A percentile compares a stretch with the other conserved stretches of the same genome.
phyloP scores from a whole-genome alignment of 2,329 filamentous ascomycete species.

The Pleomassaria siparia region DNA sequence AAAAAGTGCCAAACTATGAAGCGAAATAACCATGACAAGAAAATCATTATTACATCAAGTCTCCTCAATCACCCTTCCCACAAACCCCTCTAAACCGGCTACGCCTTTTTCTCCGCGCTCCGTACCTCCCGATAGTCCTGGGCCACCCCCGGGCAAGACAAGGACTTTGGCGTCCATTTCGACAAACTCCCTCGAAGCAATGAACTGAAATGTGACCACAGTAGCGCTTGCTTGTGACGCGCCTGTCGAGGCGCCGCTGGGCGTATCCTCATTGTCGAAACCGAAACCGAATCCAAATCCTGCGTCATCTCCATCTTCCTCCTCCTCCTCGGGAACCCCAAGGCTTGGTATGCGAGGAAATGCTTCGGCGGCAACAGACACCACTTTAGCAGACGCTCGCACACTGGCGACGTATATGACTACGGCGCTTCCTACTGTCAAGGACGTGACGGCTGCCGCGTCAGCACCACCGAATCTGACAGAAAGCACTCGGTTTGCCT shows the following conservation, averaged over 20 bases:
- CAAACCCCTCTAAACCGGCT: constrained; percentile 69
- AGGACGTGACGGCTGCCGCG: constrained; percentile 59
- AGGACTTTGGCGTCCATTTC: constrained; percentile 70
- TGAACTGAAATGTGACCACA: constrained; percentile 67
- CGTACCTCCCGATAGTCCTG: constrained; percentile 59
- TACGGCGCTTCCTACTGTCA: constrained; percentile 69
- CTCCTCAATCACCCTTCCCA: constrained; percentile 59
- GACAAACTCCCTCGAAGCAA: constrained; percentile 72
- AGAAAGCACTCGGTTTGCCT: constrained; percentile 52
- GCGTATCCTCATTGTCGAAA: constrained; percentile 48
- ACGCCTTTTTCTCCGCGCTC: constrained; percentile 51
- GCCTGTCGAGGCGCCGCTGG: constrained; percentile 32
- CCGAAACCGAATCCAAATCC: constrained; percentile 60
- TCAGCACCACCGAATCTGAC: constrained; percentile 64
- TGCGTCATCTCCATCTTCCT: constrained; percentile 16
- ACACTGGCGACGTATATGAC: constrained; percentile 89
- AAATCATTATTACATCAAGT: not conserved
- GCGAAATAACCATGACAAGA: not conserved
- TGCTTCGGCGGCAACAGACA: constrained; percentile 46
- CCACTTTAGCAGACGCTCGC: constrained; percentile 74
- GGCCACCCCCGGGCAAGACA: constrained; percentile 70
- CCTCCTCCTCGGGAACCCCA: not conserved
- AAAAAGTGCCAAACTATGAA: not conserved
- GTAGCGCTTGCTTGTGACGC: constrained; percentile 18
- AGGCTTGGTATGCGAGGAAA: constrained; percentile 11